phyloP scores from a whole-genome alignment of 495 filamentous ascomycete species.

The Cercophora samala region DNA sequence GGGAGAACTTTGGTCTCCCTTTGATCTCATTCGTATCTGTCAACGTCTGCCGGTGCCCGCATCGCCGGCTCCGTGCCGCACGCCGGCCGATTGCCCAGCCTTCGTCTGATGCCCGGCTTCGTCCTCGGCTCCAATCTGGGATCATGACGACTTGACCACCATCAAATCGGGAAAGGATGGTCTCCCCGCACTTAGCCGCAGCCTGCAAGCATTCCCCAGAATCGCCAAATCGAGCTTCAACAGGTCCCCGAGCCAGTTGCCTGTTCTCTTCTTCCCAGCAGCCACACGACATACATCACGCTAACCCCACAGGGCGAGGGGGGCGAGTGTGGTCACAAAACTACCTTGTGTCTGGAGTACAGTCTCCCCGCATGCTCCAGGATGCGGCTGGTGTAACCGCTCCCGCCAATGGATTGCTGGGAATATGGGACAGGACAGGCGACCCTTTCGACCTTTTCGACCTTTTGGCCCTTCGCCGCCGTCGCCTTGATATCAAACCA shows the following conservation, averaged over 20 bases:
- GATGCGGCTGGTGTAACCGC: slow-evolving; percentile 16
- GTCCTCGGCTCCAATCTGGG: slow-evolving; percentile 4
- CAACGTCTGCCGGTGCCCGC: slow-evolving; percentile 13
- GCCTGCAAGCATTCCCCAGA: slow-evolving; percentile 19
- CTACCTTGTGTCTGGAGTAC: slow-evolving; percentile 6
- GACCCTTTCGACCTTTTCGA: not conserved
- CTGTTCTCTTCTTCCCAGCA: slow-evolving; percentile 5
- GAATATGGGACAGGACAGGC: not conserved
- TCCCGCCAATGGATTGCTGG: slow-evolving; percentile 14
- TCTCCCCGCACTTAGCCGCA: slow-evolving; percentile 14
- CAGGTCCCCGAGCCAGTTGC: not conserved
- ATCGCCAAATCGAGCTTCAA: slow-evolving; percentile 8
- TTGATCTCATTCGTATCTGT: slow-evolving; percentile 2
- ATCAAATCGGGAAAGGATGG: slow-evolving; percentile 15
- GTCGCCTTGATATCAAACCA: not conserved
- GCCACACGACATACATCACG: slow-evolving; percentile 13
- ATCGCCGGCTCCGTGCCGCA: slow-evolving; percentile 12
- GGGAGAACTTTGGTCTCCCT: slow-evolving; percentile 3
- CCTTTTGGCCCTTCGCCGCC: not conserved
- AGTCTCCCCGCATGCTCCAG: slow-evolving; percentile 9
- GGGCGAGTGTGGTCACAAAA: slow-evolving; percentile 7
- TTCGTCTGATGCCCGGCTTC: not conserved
- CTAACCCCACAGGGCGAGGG: slow-evolving; percentile 13
- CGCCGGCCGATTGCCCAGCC: slow-evolving; percentile 4
- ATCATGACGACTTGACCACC: not conserved